Percentiles rank a stretch among this genome's conserved stretches.
phyloP scores from a whole-genome alignment of 257 asterid genomes.

The Fraxinus excelsior region DNA sequence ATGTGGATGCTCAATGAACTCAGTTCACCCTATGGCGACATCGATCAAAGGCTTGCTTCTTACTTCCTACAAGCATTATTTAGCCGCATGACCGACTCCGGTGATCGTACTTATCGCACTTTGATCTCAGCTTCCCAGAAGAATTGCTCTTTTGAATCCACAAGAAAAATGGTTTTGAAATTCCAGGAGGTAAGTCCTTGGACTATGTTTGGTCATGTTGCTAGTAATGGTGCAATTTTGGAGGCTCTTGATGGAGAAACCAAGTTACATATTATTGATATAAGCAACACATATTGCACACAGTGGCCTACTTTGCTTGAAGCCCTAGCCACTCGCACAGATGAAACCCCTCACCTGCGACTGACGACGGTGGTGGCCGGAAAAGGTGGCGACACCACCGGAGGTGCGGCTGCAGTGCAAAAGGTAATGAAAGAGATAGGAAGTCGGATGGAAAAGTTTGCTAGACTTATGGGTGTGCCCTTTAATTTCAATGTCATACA shows the following conservation, averaged over 20 bases:
- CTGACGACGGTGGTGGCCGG: conserved; percentile 67
- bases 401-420: conserved; percentile 43
- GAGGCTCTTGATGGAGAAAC: conserved; percentile 87
- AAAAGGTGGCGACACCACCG: conserved; percentile 31
- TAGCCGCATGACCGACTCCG: conserved; percentile 85
- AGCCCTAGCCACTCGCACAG: conserved; percentile 84
- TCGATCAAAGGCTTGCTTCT: conserved; percentile 78
- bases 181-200: conserved; percentile 97
- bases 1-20: conserved; percentile 99
- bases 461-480: conserved; percentile 96
- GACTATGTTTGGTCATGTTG: conserved; percentile 91
- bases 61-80: conserved; percentile 84
- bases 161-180: conserved; percentile 64
- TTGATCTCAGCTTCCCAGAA: conserved; percentile 61
- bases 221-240: conserved; percentile 89
- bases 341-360: conserved; percentile 87
- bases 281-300: conserved; percentile 87
- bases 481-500: conserved; percentile 65
- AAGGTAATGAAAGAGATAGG: conserved; percentile 89
- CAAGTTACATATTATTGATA: conserved; percentile 71
- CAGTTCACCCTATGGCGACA: conserved; percentile 83
- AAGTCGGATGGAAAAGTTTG: conserved; percentile 83
- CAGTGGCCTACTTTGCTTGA: conserved; percentile 98
- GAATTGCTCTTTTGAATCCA: conserved; percentile 74
- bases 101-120: conserved; percentile 53